Evolutionary conservation across 495 filamentous ascomycete species (phyloP), one percentile per base, ranked within the genome.

Genomic region (Xylaria palmicola): DNA sequence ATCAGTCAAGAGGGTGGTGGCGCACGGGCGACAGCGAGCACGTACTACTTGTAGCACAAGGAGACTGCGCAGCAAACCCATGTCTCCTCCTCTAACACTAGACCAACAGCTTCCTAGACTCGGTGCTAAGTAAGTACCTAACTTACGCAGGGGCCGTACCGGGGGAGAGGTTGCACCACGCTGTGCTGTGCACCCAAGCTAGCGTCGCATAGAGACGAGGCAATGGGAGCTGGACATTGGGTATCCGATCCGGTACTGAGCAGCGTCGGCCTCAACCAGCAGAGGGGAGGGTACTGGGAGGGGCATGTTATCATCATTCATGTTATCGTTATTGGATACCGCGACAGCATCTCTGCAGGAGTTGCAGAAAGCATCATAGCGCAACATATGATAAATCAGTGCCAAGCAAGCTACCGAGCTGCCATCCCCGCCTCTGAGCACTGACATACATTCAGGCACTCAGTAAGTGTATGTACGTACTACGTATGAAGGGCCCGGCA

Each of bases 171-270:
- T 30, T 50, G 30, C 56, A 41, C 29, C n/a, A 49, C 40, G 56
- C 43, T 52, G 34, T 52, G 56, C 43, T 52, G 34, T 52, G 57
- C 52, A 34, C 47, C 41, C 36, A 29, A 52, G 57, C 47, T 58
- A 58, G 9, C 55, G 55, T 39, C 30, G 29, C 43, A 47, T 58
- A 27, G 54, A 34, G 19, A 27, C 17, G 37, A 40, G 27, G 34
- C 32, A 37, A 56, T 32, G 54, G 40, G 54, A 56, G 45, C 34
- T 49, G 55, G 55, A 15, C 4, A 15, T 36, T 9, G 15, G 30
- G 54, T 36, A 47, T 47, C 54, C 17, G 13, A 12, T 37, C 36
- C 43, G 26, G 19, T 29, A 19, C 15, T n/a, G n/a, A n/a, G n/a
- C n/a, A n/a, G n/a, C n/a, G n/a, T n/a, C n/a, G n/a, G n/a, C n/a